Percentiles rank a stretch among this genome's conserved stretches.
phyloP scores from a whole-genome alignment of 208 protist genomes.

The Leptomonas seymouri region DNA sequence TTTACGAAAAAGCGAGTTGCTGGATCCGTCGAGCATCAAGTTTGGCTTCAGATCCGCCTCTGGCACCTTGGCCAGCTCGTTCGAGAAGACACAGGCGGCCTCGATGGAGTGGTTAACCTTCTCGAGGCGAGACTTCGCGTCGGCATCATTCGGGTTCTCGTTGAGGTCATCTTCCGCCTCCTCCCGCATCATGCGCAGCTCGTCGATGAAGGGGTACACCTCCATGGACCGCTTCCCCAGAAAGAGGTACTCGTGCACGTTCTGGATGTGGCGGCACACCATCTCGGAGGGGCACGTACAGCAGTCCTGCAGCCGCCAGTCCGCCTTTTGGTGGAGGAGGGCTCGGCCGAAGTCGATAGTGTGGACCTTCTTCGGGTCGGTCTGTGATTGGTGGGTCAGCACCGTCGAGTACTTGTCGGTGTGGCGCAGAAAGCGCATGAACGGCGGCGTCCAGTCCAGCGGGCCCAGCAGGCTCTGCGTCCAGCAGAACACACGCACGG shows the following conservation, averaged over 20 bases:
- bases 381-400: slow-evolving; percentile 74
- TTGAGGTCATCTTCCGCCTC: slow-evolving; percentile 55
- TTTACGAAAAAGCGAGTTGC: slow-evolving; percentile 43
- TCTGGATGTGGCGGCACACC: slow-evolving; percentile 88
- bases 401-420: slow-evolving; percentile 71
- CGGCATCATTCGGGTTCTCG: slow-evolving; percentile 33
- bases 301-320: slow-evolving; percentile 72
- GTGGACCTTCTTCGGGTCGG: slow-evolving; percentile 58
- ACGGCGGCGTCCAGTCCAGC: slow-evolving; percentile 68
- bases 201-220: slow-evolving; percentile 74
- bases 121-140: slow-evolving; percentile 34
- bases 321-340: slow-evolving; percentile 44
- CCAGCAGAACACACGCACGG: slow-evolving; percentile 68
- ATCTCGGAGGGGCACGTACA: slow-evolving; percentile 71
- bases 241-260: slow-evolving; percentile 88
- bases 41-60: slow-evolving; percentile 63
- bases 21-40: slow-evolving; percentile 65
- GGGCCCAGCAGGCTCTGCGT: slow-evolving; percentile 64
- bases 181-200: slow-evolving; percentile 61
- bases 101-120: slow-evolving; percentile 52
- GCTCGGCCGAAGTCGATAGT: slow-evolving; percentile 71
- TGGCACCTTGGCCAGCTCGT: slow-evolving; percentile 66
- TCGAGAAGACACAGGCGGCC: slow-evolving; percentile 73
- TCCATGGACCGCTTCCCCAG: slow-evolving; percentile 72
- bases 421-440: slow-evolving; percentile 83